Conservation (phyloP, 768 basidiomycete genomes). For the Termitomyces sp. region DNA sequence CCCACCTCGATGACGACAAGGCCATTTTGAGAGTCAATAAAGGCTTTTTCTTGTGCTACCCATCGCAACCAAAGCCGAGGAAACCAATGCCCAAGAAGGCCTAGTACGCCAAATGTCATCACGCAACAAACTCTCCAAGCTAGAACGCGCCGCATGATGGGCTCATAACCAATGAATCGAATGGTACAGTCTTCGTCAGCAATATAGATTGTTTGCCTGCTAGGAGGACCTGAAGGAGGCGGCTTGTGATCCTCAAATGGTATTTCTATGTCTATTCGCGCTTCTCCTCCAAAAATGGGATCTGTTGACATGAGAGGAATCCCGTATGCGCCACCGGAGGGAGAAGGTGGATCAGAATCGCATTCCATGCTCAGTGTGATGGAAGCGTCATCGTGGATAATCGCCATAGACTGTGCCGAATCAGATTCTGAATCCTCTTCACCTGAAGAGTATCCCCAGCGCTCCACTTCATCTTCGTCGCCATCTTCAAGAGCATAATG, state of each 20-base stretch:
- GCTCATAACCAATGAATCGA: constrained; percentile 84
- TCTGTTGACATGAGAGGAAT: constrained; percentile 73
- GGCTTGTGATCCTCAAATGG: constrained; percentile 59
- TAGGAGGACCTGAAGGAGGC: constrained; percentile 81
- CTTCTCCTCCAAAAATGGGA: constrained; percentile 80
- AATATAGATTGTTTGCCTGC: constrained; percentile 82
- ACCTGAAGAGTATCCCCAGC: constrained; percentile 93
- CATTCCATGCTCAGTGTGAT: constrained; percentile 65
- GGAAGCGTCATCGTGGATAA: constrained; percentile 41
- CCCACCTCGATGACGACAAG: constrained; percentile 90
- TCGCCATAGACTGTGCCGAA: constrained; percentile 29
- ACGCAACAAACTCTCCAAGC: constrained; percentile 74
- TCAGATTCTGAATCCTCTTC: constrained; percentile 64
- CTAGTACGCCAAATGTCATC: constrained; percentile 68
- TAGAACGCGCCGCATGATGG: constrained; percentile 55
- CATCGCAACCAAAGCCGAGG: constrained; percentile 89
- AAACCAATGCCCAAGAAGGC: constrained; percentile 89
- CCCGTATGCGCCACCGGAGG: constrained; percentile 40
- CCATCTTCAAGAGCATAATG: constrained; percentile 56
- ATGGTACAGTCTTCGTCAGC: constrained; percentile 89
- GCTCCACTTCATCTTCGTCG: constrained; percentile 58
- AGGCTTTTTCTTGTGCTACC: constrained; percentile 81
- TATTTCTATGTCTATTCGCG: constrained; percentile 78
- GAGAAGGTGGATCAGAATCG: constrained; percentile 69
- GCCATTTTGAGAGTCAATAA: constrained; percentile 65